Base-by-base conservation (phyloP, 2,329 filamentous ascomycete species). In the Ceratocystis eucalypticola region DNA sequence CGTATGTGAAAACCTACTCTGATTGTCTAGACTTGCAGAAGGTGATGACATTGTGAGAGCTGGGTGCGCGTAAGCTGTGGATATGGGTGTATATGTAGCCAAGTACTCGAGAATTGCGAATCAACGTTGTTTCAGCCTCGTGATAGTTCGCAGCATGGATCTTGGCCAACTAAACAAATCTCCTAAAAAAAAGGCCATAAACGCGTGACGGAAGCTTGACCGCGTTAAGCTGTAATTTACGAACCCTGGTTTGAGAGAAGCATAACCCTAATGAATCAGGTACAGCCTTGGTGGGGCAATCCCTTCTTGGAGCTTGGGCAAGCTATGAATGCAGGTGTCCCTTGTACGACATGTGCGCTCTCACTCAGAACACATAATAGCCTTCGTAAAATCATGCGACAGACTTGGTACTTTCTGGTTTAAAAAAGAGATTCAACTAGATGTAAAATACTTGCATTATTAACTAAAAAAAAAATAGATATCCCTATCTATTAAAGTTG, bases 1-100 rank as follows among this genome's bases (percentile, higher is more conserved):
- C 10, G 33, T 15, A n/a, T 61, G 15, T 12, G 50, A 65, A 28
- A 33, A 22, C 62, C 17, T 64, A 68, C 67, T 66, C 5, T 65
- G 67, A 33, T 66, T 48, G 20, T 68, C 67, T 44, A 68, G 50
- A 41, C 65, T 64, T 48, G 66, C 67, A 44, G 62, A 41, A 20
- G 62, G 62, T 4, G 62, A 64, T 15, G 62, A 50, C 62, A 59
- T 59, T 59, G 30, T 37, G 62, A 17, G 37, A 62, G 30, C 12
- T 17, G 25, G 5, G 62, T 44, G 30, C 37, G 41, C 15, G 12
- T 22, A 20, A n/a, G 55, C 28, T 3, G 28, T 37, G 10, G 3
- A 59, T 33, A 5, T n/a, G 10, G 30, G 55, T n/a, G 55, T 37
- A 30, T 12, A n/a, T 57, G 53, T 2, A 59, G 53, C 25, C 10